phyloP scores from a whole-genome alignment of 768 basidiomycete genomes.

The Saitozyma podzolica region DNA sequence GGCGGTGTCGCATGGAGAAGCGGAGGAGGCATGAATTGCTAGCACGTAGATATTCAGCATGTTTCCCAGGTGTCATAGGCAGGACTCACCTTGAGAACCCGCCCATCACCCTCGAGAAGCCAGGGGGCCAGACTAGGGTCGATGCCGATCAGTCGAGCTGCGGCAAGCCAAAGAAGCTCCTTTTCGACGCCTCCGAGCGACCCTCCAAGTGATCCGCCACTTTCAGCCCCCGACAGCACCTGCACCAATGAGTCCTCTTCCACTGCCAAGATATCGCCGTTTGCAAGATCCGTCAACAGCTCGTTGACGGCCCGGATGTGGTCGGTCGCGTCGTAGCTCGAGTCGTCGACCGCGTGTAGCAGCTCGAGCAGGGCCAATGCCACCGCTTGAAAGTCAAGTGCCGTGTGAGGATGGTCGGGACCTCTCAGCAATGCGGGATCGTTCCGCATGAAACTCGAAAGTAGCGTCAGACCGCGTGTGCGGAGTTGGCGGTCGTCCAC shows the following conservation, averaged over 20 bases:
- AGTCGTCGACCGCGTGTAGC: slow-evolving; percentile 22
- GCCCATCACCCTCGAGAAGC: slow-evolving; percentile 20
- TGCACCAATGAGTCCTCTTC: slow-evolving; percentile 13
- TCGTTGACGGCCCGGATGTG: slow-evolving; percentile 24
- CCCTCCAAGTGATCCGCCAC: slow-evolving; percentile 5
- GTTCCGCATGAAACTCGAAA: slow-evolving; percentile 25
- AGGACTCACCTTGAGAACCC: slow-evolving; percentile 21
- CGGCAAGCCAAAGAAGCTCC: slow-evolving; percentile 39
- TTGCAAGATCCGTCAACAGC: slow-evolving; percentile 24
- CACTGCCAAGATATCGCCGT: slow-evolving; percentile 27
- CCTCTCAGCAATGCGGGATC: slow-evolving; percentile 26
- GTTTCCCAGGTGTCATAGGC: neutral
- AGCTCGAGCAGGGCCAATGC: slow-evolving; percentile 23
- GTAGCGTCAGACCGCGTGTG: slow-evolving; percentile 30
- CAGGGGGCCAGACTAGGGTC: slow-evolving; percentile 21
- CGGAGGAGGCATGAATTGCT: slow-evolving; percentile 37
- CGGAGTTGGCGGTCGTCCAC: slow-evolving; percentile 32
- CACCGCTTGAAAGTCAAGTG: slow-evolving; percentile 22
- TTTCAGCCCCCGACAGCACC: slow-evolving; percentile 1
- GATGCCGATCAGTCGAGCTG: slow-evolving; percentile 1
- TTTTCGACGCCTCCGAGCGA: slow-evolving; percentile 27
- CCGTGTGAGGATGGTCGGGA: slow-evolving; percentile 19
- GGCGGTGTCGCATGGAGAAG: slow-evolving; percentile 40
- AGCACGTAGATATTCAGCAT: neutral
- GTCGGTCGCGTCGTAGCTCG: slow-evolving; percentile 20